phyloP scores from a whole-genome alignment of 345 rosid species.

The Conringia planisiliqua region DNA sequence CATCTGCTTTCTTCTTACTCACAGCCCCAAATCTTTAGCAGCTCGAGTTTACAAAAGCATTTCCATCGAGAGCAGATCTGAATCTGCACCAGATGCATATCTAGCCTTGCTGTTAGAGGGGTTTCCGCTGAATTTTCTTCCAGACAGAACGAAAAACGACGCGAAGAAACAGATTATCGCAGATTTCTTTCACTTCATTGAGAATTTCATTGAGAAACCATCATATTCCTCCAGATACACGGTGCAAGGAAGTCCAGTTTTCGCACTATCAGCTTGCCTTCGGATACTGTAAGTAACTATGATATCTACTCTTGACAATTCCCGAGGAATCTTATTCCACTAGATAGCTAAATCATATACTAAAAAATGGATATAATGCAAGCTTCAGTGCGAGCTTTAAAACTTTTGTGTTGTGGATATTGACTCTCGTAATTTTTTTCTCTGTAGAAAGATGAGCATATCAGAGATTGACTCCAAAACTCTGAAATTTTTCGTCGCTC shows the following conservation, averaged over 20 bases:
- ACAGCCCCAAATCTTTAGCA: conserved; percentile 49
- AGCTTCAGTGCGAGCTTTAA: neutral
- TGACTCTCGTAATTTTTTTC: neutral
- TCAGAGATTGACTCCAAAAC: conserved; percentile 62
- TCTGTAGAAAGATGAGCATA: conserved; percentile 54
- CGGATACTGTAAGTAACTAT: conserved; percentile 58
- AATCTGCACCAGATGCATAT: conserved; percentile 44
- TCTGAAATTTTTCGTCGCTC: conserved; percentile 47
- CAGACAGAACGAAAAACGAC: conserved; percentile 43
- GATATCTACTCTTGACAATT: neutral
- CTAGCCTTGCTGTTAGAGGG: conserved; percentile 73
- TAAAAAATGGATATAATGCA: neutral
- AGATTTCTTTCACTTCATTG: conserved; percentile 55
- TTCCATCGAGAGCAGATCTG: conserved; percentile 39
- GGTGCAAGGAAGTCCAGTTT: conserved; percentile 52
- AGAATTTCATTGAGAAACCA: conserved; percentile 38
- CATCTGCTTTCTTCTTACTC: conserved; percentile 55
- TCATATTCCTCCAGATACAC: conserved; percentile 35
- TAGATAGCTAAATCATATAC: neutral
- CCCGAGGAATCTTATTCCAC: neutral
- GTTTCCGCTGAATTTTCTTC: conserved; percentile 60
- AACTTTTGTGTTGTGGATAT: neutral
- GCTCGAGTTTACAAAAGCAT: conserved; percentile 51
- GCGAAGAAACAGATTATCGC: conserved; percentile 54
- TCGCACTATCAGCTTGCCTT: conserved; percentile 67